These are phyloP conservation scores for Eimeria maxima DNA, from an alignment of 169 alveolate genomes.

Conservation along the genomic window DNA sequence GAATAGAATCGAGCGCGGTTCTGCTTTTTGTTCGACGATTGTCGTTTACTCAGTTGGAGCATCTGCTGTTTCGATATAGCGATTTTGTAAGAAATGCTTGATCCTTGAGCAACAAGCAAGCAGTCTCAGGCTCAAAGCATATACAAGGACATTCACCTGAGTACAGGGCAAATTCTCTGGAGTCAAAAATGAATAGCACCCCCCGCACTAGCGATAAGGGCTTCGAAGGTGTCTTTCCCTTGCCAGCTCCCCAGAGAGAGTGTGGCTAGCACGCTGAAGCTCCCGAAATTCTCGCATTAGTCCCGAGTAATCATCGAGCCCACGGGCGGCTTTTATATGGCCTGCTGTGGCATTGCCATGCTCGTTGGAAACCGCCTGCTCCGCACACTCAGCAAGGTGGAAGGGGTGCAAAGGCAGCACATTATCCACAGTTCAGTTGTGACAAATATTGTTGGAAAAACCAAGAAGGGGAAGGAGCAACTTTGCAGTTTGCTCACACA, in stretches of 20 bases:
- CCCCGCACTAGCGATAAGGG: background rate
- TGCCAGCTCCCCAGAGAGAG: slow-evolving; percentile 44
- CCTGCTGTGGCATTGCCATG: background rate
- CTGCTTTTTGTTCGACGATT: background rate
- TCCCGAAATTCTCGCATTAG: slow-evolving; percentile 64
- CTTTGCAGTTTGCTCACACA: background rate
- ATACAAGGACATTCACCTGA: background rate
- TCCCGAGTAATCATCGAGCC: slow-evolving; percentile 54
- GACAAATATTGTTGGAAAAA: background rate
- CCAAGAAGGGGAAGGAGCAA: background rate
- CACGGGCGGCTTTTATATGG: background rate
- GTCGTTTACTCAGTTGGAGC: background rate
- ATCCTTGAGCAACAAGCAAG: too few species aligned
- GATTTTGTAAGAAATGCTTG: background rate
- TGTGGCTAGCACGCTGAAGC: slow-evolving; percentile 55
- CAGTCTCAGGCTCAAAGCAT: background rate
- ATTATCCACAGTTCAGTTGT: too few species aligned
- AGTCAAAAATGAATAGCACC: background rate
- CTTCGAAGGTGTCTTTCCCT: slow-evolving; percentile 32
- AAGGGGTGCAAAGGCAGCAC: background rate
- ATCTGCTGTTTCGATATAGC: background rate
- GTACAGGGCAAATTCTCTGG: too few species aligned
- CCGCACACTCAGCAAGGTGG: background rate
- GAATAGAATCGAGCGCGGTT: background rate
- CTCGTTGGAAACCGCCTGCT: background rate